Evolutionary conservation across 192 early-diverging fungal genomes (phyloP).

Genomic region (Podila epicladia): DNA sequence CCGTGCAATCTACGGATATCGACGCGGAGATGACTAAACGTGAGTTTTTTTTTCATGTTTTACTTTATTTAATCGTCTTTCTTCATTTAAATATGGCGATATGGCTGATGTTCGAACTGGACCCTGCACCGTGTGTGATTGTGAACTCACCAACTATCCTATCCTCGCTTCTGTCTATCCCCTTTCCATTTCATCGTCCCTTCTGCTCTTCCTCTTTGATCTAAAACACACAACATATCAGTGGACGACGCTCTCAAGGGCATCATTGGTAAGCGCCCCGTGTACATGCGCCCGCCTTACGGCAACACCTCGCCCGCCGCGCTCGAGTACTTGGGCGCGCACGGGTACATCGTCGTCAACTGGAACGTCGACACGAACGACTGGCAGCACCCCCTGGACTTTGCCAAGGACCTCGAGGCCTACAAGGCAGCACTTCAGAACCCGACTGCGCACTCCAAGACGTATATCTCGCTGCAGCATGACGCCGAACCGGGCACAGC

Average conservation of each 20-base stretch:
- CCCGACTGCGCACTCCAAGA: background rate
- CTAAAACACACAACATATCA: background rate
- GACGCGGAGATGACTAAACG: slow-evolving; percentile 15
- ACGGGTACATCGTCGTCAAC: slow-evolving; percentile 49
- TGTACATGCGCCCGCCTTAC: slow-evolving; percentile 60
- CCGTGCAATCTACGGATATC: slow-evolving; percentile 24
- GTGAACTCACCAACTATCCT: background rate
- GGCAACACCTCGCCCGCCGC: slow-evolving; percentile 41
- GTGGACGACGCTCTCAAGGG: slow-evolving; percentile 24
- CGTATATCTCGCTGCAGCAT: slow-evolving; percentile 51
- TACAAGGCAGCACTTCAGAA: slow-evolving; percentile 12
- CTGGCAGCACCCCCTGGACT: slow-evolving; percentile 31
- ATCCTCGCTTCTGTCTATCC: background rate
- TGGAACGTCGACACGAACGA: slow-evolving; percentile 59
- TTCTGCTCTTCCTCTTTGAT: background rate
- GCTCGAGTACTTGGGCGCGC: slow-evolving; percentile 8
- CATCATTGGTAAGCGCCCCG: slow-evolving; percentile 58
- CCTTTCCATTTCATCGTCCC: background rate
- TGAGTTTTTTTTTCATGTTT: background rate
- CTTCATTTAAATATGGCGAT: no score
- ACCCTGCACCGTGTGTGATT: no score
- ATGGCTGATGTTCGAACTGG: no score
- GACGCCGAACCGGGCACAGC: slow-evolving; percentile 53
- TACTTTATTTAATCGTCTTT: background rate
- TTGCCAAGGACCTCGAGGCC: background rate